Evolutionary conservation across 495 filamentous ascomycete genomes (phyloP).

Genomic region (Hamigera avellanea): DNA sequence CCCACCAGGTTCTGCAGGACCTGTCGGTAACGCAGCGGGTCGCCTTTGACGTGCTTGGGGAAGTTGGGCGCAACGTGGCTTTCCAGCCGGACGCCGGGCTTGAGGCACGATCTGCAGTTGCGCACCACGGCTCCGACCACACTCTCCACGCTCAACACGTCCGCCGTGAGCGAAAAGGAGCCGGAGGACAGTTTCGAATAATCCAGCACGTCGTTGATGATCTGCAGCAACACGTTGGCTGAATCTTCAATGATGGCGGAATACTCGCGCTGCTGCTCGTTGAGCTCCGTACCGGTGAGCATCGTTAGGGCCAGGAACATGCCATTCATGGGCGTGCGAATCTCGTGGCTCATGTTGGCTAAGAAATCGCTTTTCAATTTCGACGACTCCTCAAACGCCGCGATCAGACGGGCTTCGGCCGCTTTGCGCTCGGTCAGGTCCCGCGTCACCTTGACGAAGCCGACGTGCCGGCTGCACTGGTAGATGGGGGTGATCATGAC

Average conservation of each 20-base stretch:
- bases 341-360: slow-evolving; percentile 83
- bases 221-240: slow-evolving; percentile 67
- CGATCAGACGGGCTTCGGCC: slow-evolving; percentile 43
- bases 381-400: slow-evolving; percentile 53
- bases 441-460: slow-evolving; percentile 54
- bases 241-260: slow-evolving; percentile 72
- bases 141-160: slow-evolving; percentile 55
- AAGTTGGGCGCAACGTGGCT: slow-evolving; percentile 37
- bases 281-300: slow-evolving; percentile 53
- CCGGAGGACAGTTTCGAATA: slow-evolving; percentile 82
- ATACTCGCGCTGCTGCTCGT: slow-evolving; percentile 59
- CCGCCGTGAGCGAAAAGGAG: slow-evolving; percentile 62
- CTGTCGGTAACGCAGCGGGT: slow-evolving; percentile 69
- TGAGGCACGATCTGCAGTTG: slow-evolving; percentile 39
- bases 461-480: slow-evolving; percentile 43
- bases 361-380: slow-evolving; percentile 57
- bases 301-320: slow-evolving; percentile 65
- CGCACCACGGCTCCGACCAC: slow-evolving; percentile 44
- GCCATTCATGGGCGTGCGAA: slow-evolving; percentile 71
- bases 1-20: slow-evolving; percentile 79
- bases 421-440: slow-evolving; percentile 51
- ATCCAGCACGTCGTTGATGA: slow-evolving; percentile 86
- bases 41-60: slow-evolving; percentile 39
- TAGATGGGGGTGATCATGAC: slow-evolving; percentile 53
- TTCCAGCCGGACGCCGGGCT: slow-evolving; percentile 45